Conservation (phyloP, 106 monocot genomes). For the Platanthera zijinensis region DNA sequence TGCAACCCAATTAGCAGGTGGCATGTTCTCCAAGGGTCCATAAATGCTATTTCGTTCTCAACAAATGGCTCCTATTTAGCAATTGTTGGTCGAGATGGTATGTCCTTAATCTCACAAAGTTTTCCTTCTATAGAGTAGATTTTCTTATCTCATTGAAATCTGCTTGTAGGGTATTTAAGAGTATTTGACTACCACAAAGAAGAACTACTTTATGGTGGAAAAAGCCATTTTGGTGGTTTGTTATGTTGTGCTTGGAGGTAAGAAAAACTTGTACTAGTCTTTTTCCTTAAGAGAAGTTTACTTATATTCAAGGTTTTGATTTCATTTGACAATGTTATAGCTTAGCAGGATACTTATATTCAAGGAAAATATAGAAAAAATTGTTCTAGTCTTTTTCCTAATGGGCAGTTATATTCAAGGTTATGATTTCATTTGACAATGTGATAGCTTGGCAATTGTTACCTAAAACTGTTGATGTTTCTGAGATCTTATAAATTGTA, state of each 20-base stretch:
- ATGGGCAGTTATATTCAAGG: not conserved
- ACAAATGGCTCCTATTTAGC: conserved; percentile 71
- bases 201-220: conserved; percentile 81
- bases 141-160: not conserved
- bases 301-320: not conserved
- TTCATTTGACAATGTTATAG: too few species aligned
- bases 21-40: conserved; percentile 92
- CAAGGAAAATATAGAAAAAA: not conserved
- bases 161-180: conserved; percentile 75
- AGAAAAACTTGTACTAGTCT: not conserved
- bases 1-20: conserved; percentile 89
- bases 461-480: too few species aligned
- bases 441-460: too few species aligned
- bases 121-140: not conserved
- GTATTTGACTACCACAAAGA: conserved; percentile 86
- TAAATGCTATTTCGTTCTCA: conserved; percentile 90
- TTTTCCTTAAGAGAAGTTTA: not conserved
- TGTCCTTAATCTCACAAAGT: not conserved
- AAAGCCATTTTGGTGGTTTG: conserved; percentile 95
- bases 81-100: conserved; percentile 95
- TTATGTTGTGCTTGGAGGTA: conserved; percentile 99
- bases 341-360: not conserved
- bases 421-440: too few species aligned
- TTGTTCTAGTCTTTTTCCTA: too few species aligned
- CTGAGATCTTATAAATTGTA: too few species aligned